phyloP scores from a whole-genome alignment of 2,329 filamentous ascomycete species.

The Geosmithia morbida region DNA sequence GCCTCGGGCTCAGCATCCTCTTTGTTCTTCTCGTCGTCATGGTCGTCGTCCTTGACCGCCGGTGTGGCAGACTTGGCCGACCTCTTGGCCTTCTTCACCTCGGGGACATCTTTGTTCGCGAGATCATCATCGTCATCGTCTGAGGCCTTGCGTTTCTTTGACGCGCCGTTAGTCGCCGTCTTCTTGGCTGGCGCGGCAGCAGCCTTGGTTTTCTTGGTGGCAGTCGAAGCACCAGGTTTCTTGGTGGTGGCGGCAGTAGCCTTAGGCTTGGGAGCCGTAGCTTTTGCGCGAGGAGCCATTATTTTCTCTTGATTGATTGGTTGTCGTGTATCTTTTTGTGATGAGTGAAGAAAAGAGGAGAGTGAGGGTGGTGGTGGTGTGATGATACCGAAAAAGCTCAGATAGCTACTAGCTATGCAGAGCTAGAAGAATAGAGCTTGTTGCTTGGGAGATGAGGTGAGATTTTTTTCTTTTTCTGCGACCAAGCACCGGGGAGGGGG shows the following conservation, averaged over 20 bases:
- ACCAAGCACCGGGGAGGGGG: no score
- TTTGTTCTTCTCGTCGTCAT: no score
- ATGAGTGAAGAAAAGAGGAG: neutral
- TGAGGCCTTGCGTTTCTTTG: slow-evolving; percentile 12
- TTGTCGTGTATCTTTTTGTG: neutral
- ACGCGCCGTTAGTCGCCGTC: slow-evolving; percentile 26
- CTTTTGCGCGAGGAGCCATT: slow-evolving; percentile 16
- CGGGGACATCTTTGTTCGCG: slow-evolving; percentile 3
- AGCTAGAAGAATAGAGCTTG: no score
- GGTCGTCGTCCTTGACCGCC: neutral
- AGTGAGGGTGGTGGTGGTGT: neutral
- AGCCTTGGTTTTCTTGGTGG: slow-evolving; percentile 4
- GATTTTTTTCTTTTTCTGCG: no score
- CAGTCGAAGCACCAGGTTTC: slow-evolving; percentile 11
- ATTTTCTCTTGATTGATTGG: neutral
- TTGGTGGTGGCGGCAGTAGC: slow-evolving; percentile 10
- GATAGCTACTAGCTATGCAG: no score
- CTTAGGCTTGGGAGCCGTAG: slow-evolving; percentile 6
- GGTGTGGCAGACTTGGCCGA: slow-evolving; percentile 38
- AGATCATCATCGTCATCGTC: slow-evolving; percentile 4
- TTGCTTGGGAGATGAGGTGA: no score
- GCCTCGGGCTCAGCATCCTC: neutral
- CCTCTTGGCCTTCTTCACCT: slow-evolving; percentile 41
- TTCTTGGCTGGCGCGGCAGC: slow-evolving; percentile 4
- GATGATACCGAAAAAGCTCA: no score